Evolutionary conservation across 2,329 filamentous ascomycete species (phyloP).

Genomic region (Xylaria sp.): DNA sequence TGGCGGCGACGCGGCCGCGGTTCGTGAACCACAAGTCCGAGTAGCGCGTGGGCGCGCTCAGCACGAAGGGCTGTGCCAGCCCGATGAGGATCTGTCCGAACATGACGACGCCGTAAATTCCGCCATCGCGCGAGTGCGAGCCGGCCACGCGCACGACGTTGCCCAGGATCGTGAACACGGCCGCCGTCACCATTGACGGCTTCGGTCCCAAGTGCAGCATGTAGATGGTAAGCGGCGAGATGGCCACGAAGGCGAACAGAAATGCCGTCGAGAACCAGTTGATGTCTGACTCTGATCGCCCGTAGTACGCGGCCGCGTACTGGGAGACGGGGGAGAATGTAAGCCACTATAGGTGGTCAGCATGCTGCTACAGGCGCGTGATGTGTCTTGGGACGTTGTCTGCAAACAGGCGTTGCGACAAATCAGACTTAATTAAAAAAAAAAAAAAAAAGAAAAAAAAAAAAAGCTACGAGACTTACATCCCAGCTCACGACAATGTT

Average conservation of each 20-base stretch:
- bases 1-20: constrained; percentile 83
- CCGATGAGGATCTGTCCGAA: constrained; percentile 92
- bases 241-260: constrained; percentile 81
- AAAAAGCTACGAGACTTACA: constrained; percentile 65
- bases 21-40: constrained; percentile 96
- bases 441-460: constrained; percentile 5
- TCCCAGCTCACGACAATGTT: constrained; percentile 97
- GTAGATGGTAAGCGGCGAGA: constrained; percentile 78
- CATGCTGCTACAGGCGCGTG: neutral
- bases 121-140: constrained; percentile 61
- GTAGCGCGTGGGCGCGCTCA: constrained; percentile 88
- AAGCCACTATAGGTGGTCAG: constrained; percentile 73
- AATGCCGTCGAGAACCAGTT: constrained; percentile 95
- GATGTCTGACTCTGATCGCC: constrained; percentile 77
- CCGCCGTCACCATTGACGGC: constrained; percentile 77
- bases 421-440: neutral
- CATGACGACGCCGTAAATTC: constrained; percentile 81
- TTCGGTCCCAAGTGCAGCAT: constrained; percentile 84
- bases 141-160: constrained; percentile 94
- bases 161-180: constrained; percentile 78
- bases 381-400: neutral
- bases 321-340: constrained; percentile 87
- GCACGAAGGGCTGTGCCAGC: constrained; percentile 89
- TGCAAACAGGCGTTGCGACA: neutral
- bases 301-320: constrained; percentile 78